Evolutionary conservation across 352 stramenopile species (phyloP).

Genomic region (Globisporangium sylvaticum): DNA sequence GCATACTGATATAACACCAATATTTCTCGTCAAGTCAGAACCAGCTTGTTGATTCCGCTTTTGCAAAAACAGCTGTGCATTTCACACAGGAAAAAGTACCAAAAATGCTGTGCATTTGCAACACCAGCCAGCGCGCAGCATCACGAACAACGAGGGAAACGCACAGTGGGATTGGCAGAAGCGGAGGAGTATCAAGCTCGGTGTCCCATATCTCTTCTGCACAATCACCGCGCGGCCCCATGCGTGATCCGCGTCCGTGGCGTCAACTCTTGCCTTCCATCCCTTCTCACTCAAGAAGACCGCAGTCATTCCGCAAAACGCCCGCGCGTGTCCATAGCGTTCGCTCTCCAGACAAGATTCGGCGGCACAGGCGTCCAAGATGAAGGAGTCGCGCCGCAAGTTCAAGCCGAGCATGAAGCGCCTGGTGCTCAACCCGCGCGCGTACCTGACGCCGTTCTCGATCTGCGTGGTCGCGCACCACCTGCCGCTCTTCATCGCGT

Average conservation of each 20-base stretch:
- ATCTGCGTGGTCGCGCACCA: slow-evolving; percentile 59
- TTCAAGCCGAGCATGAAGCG: slow-evolving; percentile 35
- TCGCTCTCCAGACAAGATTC: neutral
- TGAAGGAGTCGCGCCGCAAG: neutral
- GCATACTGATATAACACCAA: neutral
- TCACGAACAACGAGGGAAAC: neutral
- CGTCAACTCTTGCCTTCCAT: neutral
- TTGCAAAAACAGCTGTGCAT: neutral
- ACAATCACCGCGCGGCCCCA: neutral
- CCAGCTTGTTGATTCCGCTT: neutral
- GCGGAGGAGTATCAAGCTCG: neutral
- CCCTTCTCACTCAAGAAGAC: neutral
- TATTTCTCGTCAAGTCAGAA: neutral
- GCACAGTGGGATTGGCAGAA: neutral
- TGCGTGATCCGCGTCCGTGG: neutral
- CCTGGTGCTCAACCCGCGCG: slow-evolving; percentile 73
- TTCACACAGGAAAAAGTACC: no score
- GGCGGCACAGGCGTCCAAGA: no score
- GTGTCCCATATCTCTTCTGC: neutral
- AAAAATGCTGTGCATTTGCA: neutral
- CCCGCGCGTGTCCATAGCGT: neutral
- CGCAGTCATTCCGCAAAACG: neutral
- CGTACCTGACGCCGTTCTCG: slow-evolving; percentile 61
- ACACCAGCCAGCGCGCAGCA: no score
- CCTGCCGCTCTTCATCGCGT: slow-evolving; percentile 61